Base-by-base conservation (phyloP, 208 protist genomes). In the Leishmania gerbilli region DNA sequence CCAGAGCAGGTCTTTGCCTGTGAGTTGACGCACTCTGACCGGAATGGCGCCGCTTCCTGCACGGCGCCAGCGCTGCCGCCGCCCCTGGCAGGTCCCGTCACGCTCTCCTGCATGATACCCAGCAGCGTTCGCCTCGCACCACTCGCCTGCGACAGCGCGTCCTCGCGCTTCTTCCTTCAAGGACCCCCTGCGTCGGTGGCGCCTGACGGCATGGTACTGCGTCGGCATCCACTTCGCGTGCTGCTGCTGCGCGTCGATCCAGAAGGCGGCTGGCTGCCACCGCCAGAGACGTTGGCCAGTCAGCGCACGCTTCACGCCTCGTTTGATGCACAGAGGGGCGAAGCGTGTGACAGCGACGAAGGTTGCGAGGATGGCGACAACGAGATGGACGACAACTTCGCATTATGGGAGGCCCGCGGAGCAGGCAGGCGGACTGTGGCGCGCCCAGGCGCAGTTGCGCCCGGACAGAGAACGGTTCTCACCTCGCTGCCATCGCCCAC, bases 241-340 rank as follows among this genome's bases (percentile, higher is more conserved):
- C 79, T 94, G 62, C 80, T 95, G 11, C 80, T 95, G 19, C 87
- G 86, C 40, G 84, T 95, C 40, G 92, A 95, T 47, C 74, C 84
- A 21, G 81, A 86, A 45, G 90, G 92, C 8, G 80, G 84, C 31
- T 90, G 91, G 84, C 77, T 94, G 55, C 82, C 89, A 15, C 67
- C 84, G 49, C 79, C 53, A 7, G 89, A 94, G 69, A 79, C 68
- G 45, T 19, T 71, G 71, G 74, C 79, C 47, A 84, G 77, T 58
- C 82, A 76, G 60, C 89, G 84, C 55, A 89, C 81, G 15, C 89
- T 89, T 51, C 76, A 79, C 68, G 80, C 71, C 8, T 85, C 84
- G 27, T 90, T 85, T 42, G 51, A 76, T 60, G 37, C 2, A 42
- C 79, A 83, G n/a, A 34, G 24, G 15, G 49, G 77, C 27, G 77